phyloP scores from a whole-genome alignment of 1,139 yeast species.

The Geotrichum carabidarum region DNA sequence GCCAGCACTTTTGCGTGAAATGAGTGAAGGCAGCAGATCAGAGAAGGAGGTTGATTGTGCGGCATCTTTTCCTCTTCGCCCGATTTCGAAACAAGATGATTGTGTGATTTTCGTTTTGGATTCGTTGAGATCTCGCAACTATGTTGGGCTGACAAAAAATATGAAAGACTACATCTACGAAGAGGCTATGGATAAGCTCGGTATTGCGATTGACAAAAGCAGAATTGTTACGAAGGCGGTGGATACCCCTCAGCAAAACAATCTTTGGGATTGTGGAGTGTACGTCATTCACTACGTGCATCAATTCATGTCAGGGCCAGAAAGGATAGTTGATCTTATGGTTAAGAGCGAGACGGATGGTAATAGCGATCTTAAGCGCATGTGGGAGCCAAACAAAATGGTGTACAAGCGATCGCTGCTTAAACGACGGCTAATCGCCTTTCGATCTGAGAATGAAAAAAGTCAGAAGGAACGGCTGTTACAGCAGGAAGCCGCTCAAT shows the following conservation, averaged over 20 bases:
- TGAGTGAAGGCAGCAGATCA: not conserved
- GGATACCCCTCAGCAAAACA: conserved; percentile 74
- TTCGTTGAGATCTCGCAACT: conserved; percentile 51
- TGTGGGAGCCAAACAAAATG: conserved; percentile 2
- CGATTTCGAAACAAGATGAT: not conserved
- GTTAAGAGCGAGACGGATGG: not conserved
- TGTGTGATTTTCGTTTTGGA: conserved; percentile 60
- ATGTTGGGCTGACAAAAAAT: conserved; percentile 50
- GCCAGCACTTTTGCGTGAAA: conserved; percentile 23
- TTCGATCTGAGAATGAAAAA: conserved; percentile 1
- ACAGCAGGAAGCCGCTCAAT: not conserved
- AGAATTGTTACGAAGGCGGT: conserved; percentile 46
- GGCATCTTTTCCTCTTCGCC: not conserved
- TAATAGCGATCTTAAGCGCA: not conserved
- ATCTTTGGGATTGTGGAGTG: conserved; percentile 91
- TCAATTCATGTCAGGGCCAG: conserved; percentile 54
- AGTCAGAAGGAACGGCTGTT: not conserved
- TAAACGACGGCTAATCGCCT: conserved; percentile 5
- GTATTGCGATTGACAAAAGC: conserved; percentile 44
- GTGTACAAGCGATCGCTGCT: conserved; percentile 6
- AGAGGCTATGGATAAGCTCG: conserved; percentile 63
- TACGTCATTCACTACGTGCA: conserved; percentile 77
- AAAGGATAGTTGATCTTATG: conserved; percentile 52
- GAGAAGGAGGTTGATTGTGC: not conserved
- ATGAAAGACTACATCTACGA: conserved; percentile 57